phyloP scores from a whole-genome alignment of 176 grass and related monocot genomes.

The Paspalum notatum region DNA sequence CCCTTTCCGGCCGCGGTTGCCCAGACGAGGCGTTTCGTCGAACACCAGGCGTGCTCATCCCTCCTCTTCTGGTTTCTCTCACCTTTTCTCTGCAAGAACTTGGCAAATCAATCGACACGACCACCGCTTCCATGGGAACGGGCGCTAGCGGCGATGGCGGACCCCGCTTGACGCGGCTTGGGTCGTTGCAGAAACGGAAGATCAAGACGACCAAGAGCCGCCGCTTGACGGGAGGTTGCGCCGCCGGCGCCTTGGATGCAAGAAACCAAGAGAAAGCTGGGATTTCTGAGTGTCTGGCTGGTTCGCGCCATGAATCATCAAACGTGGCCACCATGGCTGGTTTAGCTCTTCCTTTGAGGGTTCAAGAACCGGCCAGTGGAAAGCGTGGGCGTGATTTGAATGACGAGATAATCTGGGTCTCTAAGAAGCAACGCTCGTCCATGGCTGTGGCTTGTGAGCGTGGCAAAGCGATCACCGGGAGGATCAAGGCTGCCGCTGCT shows the following conservation, averaged over 20 bases:
- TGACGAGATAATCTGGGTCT: not conserved
- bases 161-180: not conserved
- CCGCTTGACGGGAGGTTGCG: not conserved
- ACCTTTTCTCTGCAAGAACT: not conserved
- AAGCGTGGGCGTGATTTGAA: not conserved
- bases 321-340: not conserved
- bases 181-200: not conserved
- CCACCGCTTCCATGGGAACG: not conserved
- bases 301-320: not conserved
- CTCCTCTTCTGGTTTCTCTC: not conserved
- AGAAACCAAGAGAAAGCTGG: not conserved
- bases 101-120: not conserved
- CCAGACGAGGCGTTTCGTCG: not conserved
- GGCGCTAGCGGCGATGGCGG: not conserved
- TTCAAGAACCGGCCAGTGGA: not conserved
- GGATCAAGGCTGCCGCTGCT: not conserved
- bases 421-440: slow-evolving; percentile 2
- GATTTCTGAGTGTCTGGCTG: not conserved
- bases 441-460: not conserved
- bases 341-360: not conserved
- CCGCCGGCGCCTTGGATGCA: not conserved
- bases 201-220: not conserved
- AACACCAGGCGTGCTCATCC: not conserved
- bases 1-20: not conserved
- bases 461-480: not conserved